phyloP scores from a whole-genome alignment of 179 eudicot genomes.

The Silene noctiflora region DNA sequence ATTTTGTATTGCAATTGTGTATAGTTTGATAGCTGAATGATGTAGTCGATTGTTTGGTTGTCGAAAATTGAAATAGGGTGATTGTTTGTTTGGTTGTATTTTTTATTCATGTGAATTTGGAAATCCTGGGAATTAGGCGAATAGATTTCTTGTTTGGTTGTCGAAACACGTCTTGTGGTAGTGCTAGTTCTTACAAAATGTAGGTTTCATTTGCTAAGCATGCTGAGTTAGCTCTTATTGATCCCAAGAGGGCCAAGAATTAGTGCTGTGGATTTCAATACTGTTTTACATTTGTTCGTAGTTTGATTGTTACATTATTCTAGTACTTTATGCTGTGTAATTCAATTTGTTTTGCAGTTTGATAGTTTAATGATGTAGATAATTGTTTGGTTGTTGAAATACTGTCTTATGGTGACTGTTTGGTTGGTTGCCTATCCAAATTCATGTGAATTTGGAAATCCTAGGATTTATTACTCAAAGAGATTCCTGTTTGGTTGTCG shows the following conservation, averaged over 20 bases:
- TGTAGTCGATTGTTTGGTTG: background rate
- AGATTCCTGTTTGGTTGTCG: background rate
- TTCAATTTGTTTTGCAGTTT: too few species aligned
- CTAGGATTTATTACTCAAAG: background rate
- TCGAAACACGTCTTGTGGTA: background rate
- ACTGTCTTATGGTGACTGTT: too few species aligned
- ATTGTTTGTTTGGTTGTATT: background rate
- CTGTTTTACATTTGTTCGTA: background rate
- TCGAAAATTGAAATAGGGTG: too few species aligned
- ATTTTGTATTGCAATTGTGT: background rate
- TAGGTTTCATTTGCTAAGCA: background rate
- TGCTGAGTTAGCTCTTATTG: slow-evolving; percentile 61
- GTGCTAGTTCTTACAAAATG: background rate
- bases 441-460: background rate
- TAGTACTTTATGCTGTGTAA: background rate
- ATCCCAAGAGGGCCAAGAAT: slow-evolving; percentile 94
- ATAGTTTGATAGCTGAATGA: background rate
- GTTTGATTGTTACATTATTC: background rate
- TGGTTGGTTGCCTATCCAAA: too few species aligned
- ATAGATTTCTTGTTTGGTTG: background rate
- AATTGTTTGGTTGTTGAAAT: too few species aligned
- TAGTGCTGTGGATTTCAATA: slow-evolving; percentile 13
- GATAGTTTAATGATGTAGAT: too few species aligned
- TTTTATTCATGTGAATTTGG: background rate
- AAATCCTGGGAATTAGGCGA: background rate